Evolutionary conservation across 352 stramenopile genomes (phyloP).

Genomic region (Globisporangium splendens): DNA sequence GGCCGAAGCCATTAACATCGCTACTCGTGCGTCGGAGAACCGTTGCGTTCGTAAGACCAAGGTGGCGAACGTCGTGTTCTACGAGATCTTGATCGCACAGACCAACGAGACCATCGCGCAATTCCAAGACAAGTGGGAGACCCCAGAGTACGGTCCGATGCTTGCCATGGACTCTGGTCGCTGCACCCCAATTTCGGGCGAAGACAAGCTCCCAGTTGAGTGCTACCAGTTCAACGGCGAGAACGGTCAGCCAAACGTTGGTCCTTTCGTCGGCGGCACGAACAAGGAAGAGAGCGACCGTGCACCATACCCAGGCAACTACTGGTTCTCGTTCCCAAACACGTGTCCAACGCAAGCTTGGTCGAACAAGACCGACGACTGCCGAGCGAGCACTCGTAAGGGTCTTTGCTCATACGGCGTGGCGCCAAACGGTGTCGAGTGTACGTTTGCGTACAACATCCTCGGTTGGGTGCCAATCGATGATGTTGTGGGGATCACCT

Average conservation of each 20-base stretch:
- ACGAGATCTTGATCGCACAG: constrained; percentile 44
- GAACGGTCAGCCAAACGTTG: constrained; percentile 35
- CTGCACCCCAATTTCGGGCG: constrained; percentile 29
- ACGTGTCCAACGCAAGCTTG: constrained; percentile 52
- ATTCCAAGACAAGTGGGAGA: constrained; percentile 28
- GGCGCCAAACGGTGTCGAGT: constrained; percentile 63
- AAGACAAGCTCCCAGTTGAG: constrained; percentile 28
- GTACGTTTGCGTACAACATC: constrained; percentile 78
- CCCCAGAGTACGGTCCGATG: constrained; percentile 41
- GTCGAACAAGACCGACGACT: constrained; percentile 54
- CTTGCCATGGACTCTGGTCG: constrained; percentile 34
- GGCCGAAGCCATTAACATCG: constrained; percentile 72
- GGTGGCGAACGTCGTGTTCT: constrained; percentile 48
- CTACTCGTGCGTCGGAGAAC: constrained; percentile 34
- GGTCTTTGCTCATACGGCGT: constrained; percentile 55
- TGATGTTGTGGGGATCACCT: constrained; percentile 74
- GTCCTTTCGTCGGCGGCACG: constrained; percentile 53
- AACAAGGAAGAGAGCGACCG: constrained; percentile 45
- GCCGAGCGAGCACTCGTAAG: constrained; percentile 44
- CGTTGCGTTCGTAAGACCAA: constrained; percentile 56
- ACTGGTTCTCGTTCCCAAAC: no score
- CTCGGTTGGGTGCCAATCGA: constrained; percentile 76
- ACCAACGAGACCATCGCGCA: constrained; percentile 44
- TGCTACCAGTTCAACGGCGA: no score
- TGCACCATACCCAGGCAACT: constrained; percentile 48